phyloP scores from a whole-genome alignment of 495 filamentous ascomycete species.

The Aspergillus leporis region DNA sequence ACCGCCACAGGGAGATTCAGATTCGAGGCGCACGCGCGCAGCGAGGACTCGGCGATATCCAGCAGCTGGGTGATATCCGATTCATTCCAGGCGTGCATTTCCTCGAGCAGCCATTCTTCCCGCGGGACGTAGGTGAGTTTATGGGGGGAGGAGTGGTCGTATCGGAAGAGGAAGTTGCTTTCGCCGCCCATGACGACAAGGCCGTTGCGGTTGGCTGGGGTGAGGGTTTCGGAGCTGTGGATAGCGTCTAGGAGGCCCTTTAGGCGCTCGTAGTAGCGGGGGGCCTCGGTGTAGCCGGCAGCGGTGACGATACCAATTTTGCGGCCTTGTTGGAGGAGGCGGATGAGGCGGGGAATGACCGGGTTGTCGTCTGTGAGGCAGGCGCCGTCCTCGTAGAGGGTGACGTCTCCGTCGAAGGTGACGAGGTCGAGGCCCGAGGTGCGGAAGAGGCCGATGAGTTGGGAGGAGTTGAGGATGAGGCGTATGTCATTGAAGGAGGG shows the following conservation, averaged over 20 bases:
- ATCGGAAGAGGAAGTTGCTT: conserved; percentile 86
- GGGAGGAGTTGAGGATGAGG: conserved; percentile 89
- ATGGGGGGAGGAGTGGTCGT: conserved; percentile 41
- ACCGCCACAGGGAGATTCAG: conserved; percentile 75
- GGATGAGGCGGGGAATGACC: conserved; percentile 75
- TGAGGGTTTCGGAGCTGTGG: conserved; percentile 58
- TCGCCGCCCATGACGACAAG: conserved; percentile 91
- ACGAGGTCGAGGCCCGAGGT: conserved; percentile 67
- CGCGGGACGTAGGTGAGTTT: conserved; percentile 62
- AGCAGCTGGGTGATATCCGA: conserved; percentile 74
- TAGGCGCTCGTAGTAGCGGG: conserved; percentile 79
- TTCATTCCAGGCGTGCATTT: conserved; percentile 86
- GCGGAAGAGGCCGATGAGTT: conserved; percentile 79
- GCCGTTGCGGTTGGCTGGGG: conserved; percentile 64
- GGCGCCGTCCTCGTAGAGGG: conserved; percentile 91
- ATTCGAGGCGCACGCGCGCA: conserved; percentile 74
- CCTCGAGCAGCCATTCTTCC: conserved; percentile 75
- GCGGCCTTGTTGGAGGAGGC: conserved; percentile 59
- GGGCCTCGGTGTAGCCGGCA: conserved; percentile 87
- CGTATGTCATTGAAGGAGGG: conserved; percentile 98
- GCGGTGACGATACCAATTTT: conserved; percentile 95
- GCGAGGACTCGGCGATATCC: conserved; percentile 79
- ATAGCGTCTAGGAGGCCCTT: conserved; percentile 83
- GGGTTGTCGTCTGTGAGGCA: conserved; percentile 71
- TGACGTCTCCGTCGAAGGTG: conserved; percentile 97